Base-by-base conservation (phyloP, 768 basidiomycete genomes). In the Rhizopogon vinicolor region DNA sequence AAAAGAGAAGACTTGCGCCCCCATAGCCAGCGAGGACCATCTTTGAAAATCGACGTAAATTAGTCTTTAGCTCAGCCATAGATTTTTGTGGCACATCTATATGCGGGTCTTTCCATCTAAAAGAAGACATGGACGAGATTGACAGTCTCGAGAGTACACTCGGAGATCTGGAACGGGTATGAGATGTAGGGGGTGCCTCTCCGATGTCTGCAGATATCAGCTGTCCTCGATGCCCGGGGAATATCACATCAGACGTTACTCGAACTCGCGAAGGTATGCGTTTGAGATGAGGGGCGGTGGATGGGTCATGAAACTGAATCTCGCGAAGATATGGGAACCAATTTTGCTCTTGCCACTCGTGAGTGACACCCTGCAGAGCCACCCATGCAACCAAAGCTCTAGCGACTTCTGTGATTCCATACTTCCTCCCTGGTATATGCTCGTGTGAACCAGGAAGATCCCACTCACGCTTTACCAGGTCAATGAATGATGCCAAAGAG, bases 11-110 rank as follows among this genome's bases (percentile, higher is more conserved):
- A 45, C 83, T 85, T 1, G 90, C 85, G 1, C 91, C 91, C 13
- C 91, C 91, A 61, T 93, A 93, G 3, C 90, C 89, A 1, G 89
- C 91, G 7, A 93, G 74, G 2, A 89, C 87, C 73, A 93, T 82
- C 67, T 91, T 91, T 13, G 89, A 91, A 40, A 91, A 76, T 10
- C 91, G 79, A 25, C 89, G 81, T n/a, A 93, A 70, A 10, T 86
- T 89, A 18, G 78, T 66, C 63, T 86, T 87, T 54, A 90, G 73
- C 46, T 87, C 84, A 1, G 74, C 68, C 58, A 57, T 78, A 69
- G 68, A 62, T 54, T 60, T 70, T 13, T 57, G 61, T 40, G 33
- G 62, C n/a, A 62, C 59, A 35, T 65, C 68, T n/a, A 58, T 51
- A n/a, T 52, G 60, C 0, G 13, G 16, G 10, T 70, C 68, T 41